A percentile compares a stretch with the other conserved stretches of the same genome.
These are phyloP conservation scores for Ceratobasidium sp. DNA, from an alignment of 1,284 basidiomycete species.

Conservation along the genomic window DNA sequence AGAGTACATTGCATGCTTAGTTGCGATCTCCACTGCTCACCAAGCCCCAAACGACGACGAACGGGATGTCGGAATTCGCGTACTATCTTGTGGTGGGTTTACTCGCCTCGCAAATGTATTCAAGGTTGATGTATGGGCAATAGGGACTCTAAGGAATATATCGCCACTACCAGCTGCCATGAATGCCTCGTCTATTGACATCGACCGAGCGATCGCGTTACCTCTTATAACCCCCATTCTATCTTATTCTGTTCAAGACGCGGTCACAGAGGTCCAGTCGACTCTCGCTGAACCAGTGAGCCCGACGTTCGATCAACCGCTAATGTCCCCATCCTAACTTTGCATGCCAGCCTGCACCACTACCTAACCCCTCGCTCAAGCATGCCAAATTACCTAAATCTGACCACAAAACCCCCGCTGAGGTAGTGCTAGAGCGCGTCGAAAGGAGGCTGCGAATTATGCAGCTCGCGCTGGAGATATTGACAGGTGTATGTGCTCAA, in stretches of 20 bases:
- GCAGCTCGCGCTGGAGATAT: conserved; percentile 82
- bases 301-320: background rate
- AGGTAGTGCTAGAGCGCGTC: conserved; percentile 76
- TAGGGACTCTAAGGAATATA: conserved; percentile 81
- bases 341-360: conserved; percentile 7
- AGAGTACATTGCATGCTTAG: conserved; percentile 73
- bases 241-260: conserved; percentile 68
- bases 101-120: background rate
- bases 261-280: conserved; percentile 56
- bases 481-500: conserved; percentile 89
- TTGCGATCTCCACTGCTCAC: conserved; percentile 59
- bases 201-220: conserved; percentile 76
- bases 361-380: conserved; percentile 20
- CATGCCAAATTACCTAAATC: conserved; percentile 63
- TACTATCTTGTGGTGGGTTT: conserved; percentile 75
- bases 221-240: conserved; percentile 78
- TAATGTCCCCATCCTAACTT: background rate
- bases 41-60: conserved; percentile 56
- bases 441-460: conserved; percentile 79
- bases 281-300: conserved; percentile 33
- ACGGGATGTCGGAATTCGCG: conserved; percentile 66
- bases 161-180: conserved; percentile 75
- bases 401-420: conserved; percentile 76
- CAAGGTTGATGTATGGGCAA: background rate
- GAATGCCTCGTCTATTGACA: conserved; percentile 67